phyloP scores from a whole-genome alignment of 2,329 filamentous ascomycete genomes.

The Atkinsonella texensis region DNA sequence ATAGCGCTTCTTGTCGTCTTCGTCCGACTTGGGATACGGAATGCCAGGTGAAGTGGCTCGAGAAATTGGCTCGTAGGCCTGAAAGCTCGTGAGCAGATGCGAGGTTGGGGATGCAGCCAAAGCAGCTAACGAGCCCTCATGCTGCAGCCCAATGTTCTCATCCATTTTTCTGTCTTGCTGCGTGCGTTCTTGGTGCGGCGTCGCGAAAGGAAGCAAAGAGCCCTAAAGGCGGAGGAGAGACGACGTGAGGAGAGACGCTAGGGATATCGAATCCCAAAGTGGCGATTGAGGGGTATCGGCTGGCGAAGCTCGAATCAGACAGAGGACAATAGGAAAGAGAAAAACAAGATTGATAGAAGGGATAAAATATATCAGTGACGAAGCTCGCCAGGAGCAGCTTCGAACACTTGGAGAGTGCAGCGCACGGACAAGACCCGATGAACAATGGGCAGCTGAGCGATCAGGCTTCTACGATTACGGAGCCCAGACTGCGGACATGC shows the following conservation, averaged over 20 bases:
- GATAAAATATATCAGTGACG: neutral
- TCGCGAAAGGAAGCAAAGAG: conserved; percentile 1
- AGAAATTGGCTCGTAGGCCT: conserved; percentile 57
- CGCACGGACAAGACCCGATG: neutral
- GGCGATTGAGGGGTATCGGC: neutral
- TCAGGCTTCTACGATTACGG: conserved; percentile 4
- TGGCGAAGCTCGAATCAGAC: neutral
- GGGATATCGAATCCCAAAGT: neutral
- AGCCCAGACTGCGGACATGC: neutral
- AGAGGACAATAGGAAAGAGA: neutral
- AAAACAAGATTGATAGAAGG: neutral
- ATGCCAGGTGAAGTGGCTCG: conserved; percentile 74
- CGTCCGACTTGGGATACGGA: conserved; percentile 37
- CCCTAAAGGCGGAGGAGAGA: neutral
- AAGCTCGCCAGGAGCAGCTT: neutral
- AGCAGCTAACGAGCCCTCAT: conserved; percentile 17
- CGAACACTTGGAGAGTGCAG: neutral
- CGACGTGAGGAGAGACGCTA: neutral
- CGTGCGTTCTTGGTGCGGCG: neutral
- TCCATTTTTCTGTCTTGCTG: conserved; percentile 19
- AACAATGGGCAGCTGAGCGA: neutral
- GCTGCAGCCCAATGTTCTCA: conserved; percentile 24
- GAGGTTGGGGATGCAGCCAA: conserved; percentile 20
- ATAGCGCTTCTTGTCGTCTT: conserved; percentile 51
- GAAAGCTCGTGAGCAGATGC: conserved; percentile 25